Conservation (phyloP, 2,329 filamentous ascomycete species). For the Chaetomium strumarium region DNA sequence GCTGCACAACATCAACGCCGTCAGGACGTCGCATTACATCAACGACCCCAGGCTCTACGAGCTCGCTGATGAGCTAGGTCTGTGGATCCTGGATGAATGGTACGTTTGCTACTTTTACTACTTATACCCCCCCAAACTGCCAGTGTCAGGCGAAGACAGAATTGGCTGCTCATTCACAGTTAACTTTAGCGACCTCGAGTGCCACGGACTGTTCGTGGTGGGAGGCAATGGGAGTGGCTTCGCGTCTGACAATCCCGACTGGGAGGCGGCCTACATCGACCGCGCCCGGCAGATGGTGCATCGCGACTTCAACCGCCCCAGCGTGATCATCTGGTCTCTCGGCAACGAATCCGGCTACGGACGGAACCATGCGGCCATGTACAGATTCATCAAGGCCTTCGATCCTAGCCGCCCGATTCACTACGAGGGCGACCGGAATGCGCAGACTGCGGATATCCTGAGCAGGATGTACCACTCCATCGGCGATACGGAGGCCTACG, state of each 20-base stretch:
- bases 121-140: not conserved
- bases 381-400: constrained; percentile 49
- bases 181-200: constrained; percentile 28
- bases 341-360: constrained; percentile 66
- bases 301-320: constrained; percentile 59
- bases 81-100: constrained; percentile 46
- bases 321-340: constrained; percentile 61
- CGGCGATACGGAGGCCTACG: constrained; percentile 34
- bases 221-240: constrained; percentile 38
- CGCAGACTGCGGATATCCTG: constrained; percentile 52
- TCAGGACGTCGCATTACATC: constrained; percentile 53
- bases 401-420: constrained; percentile 54
- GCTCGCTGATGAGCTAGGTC: constrained; percentile 47
- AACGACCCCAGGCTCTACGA: constrained; percentile 47
- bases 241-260: constrained; percentile 51
- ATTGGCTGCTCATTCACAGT: not conserved
- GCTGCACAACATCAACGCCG: constrained; percentile 54
- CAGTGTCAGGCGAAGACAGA: not conserved
- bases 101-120: too few relatives aligned
- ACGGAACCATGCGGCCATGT: constrained; percentile 58
- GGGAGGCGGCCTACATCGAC: constrained; percentile 58
- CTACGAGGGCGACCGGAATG: constrained; percentile 55
- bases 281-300: constrained; percentile 57
- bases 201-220: constrained; percentile 41
- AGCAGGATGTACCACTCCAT: constrained; percentile 56